phyloP scores from a whole-genome alignment of 1,284 basidiomycete species.

The Macrocybe sp. region DNA sequence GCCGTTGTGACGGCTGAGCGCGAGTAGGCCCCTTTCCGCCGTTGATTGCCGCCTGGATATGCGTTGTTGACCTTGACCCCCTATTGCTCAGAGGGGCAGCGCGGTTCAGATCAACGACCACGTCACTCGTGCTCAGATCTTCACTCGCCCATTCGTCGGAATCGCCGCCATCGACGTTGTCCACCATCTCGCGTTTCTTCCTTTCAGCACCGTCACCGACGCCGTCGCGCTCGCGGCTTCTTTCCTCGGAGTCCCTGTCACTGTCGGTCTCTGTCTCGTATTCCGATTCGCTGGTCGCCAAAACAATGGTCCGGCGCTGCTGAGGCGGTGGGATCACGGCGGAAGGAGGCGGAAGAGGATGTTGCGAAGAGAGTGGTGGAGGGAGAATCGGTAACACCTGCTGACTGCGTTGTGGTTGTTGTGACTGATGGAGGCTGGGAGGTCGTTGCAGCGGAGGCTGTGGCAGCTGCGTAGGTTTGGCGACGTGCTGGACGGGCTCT shows the following conservation, averaged over 20 bases:
- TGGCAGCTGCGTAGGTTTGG: conserved; percentile 10
- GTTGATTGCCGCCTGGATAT: too few species aligned
- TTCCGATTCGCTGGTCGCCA: conserved; percentile 30
- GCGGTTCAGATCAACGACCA: conserved; percentile 21
- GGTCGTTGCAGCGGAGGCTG: conserved; percentile 4
- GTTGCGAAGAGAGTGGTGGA: conserved; percentile 5
- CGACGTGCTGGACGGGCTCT: too few species aligned
- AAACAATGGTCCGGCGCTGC: conserved; percentile 28
- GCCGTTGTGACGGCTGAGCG: conserved; percentile 2
- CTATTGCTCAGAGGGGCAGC: conserved; percentile 6
- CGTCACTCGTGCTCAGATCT: conserved; percentile 35
- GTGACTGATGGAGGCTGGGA: not conserved
- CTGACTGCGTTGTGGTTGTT: conserved; percentile 8
- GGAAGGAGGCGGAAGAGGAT: conserved; percentile 10
- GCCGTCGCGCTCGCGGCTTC: not conserved
- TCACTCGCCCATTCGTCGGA: conserved; percentile 56
- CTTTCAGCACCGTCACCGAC: conserved; percentile 43
- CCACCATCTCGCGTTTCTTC: conserved; percentile 26
- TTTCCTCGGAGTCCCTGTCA: conserved; percentile 28
- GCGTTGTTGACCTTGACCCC: conserved; percentile 10
- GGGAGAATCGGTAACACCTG: not conserved
- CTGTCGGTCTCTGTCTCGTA: conserved; percentile 30
- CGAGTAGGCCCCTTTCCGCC: not conserved
- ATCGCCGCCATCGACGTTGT: conserved; percentile 40
- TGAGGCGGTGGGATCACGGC: conserved; percentile 16